Base-by-base conservation (phyloP, 1,284 basidiomycete species). In the Clitocybe nebularis region DNA sequence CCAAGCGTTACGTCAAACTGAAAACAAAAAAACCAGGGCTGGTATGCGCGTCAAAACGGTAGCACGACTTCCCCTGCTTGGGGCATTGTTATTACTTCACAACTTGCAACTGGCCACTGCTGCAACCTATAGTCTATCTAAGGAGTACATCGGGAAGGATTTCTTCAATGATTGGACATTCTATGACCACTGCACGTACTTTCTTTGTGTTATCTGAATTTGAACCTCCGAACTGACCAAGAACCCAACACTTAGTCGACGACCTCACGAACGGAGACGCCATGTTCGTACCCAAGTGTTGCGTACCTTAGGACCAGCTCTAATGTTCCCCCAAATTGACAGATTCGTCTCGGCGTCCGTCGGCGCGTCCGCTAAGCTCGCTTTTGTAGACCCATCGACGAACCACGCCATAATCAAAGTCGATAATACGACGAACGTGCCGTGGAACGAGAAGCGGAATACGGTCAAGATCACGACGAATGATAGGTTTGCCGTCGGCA, bases 211-310 rank as follows among this genome's bases (percentile, higher is more conserved):
- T n/a, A n/a, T n/a, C n/a, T n/a, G n/a, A n/a, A n/a, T n/a, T n/a
- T n/a, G n/a, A n/a, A n/a, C n/a, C n/a, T n/a, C n/a, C n/a, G n/a
- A n/a, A n/a, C n/a, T n/a, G n/a, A n/a, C n/a, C n/a, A n/a, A n/a
- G n/a, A n/a, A n/a, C n/a, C n/a, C n/a, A n/a, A n/a, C n/a, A n/a
- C 39, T n/a, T 49, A 84, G 81, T 64, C 44, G 83, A 87, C 57
- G 79, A 85, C 52, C 62, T 82, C 4, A 85, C 81, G 25, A 84
- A 84, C 50, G 86, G 87, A 39, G 79, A 89, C 58, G 75, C 67
- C 11, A 68, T 68, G 77, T 79, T 53, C 41, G 65, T 56, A n/a
- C 39, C 10, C 28, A 8, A 6, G n/a, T n/a, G n/a, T n/a, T n/a
- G n/a, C n/a, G n/a, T n/a, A n/a, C n/a, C n/a, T n/a, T n/a, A n/a